A percentile compares a stretch with the other conserved stretches of the same genome.
These are phyloP conservation scores for Neonectria faginata DNA, from an alignment of 2,329 filamentous ascomycete species.

Conservation along the genomic window DNA sequence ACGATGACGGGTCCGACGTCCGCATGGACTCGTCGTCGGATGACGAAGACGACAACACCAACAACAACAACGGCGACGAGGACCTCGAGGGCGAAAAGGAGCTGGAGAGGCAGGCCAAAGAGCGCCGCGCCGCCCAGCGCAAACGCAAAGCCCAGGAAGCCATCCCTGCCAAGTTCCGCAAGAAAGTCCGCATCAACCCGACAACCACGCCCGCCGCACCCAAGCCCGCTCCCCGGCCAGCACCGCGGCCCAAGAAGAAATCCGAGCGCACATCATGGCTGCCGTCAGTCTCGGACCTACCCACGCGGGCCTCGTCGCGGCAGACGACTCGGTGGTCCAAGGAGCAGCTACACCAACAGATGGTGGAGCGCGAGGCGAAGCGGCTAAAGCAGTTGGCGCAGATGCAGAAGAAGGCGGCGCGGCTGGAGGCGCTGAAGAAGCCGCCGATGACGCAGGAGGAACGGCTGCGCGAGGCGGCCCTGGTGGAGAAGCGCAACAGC, in stretches of 20 bases:
- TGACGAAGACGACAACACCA: constrained; percentile 80
- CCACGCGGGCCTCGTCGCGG: constrained; percentile 69
- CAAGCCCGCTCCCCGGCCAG: constrained; percentile 55
- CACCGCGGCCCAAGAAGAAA: constrained; percentile 68
- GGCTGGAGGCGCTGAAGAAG: constrained; percentile 79
- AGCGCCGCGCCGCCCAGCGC: constrained; percentile 72
- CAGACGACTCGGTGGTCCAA: constrained; percentile 70
- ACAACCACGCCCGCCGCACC: constrained; percentile 52
- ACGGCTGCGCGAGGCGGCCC: constrained; percentile 82
- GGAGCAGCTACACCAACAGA: constrained; percentile 74
- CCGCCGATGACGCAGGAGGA: constrained; percentile 89
- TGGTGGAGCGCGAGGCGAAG: constrained; percentile 78
- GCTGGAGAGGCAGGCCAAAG: constrained; percentile 80
- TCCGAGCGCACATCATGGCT: constrained; percentile 71
- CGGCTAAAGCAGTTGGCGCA: constrained; percentile 76
- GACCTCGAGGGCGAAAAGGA: constrained; percentile 90
- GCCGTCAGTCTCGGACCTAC: constrained; percentile 64
- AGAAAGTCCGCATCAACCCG: constrained; percentile 80
- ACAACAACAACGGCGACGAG: constrained; percentile 63
- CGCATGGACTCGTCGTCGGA: constrained; percentile 89
- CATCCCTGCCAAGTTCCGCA: constrained; percentile 76
- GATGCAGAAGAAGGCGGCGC: constrained; percentile 76
- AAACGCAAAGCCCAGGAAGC: constrained; percentile 86
- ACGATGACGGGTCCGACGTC: constrained; percentile 77
- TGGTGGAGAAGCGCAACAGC: constrained; percentile 86